Evolutionary conservation across 2,329 filamentous ascomycete genomes (phyloP).

Genomic region (Ophiostoma perfectum): DNA sequence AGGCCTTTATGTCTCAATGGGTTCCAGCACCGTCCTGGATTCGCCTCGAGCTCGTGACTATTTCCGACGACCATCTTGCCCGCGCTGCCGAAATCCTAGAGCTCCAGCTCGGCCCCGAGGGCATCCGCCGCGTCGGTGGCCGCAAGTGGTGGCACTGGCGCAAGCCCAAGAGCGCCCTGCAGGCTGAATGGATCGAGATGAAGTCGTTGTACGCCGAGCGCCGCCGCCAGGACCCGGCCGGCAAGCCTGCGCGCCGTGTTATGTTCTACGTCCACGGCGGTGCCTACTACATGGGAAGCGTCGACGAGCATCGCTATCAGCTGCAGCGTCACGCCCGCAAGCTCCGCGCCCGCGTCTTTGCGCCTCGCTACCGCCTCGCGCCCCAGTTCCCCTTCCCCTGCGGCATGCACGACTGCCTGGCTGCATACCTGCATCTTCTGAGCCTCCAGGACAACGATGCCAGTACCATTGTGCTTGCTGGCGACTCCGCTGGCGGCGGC

Average conservation of each 20-base stretch:
- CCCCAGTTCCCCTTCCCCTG: constrained; percentile 97
- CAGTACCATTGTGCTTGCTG: constrained; percentile 76
- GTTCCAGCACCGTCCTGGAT: constrained; percentile 88
- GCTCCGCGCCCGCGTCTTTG: constrained; percentile 82
- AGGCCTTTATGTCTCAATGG: constrained; percentile 86
- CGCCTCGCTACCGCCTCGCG: constrained; percentile 78
- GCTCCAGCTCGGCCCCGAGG: constrained; percentile 70
- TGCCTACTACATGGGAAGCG: constrained; percentile 90
- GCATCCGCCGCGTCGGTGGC: constrained; percentile 71
- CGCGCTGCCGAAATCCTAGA: constrained; percentile 63
- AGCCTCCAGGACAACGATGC: constrained; percentile 60
- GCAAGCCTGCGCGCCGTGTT: constrained; percentile 45
- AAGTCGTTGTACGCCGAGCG: constrained; percentile 70
- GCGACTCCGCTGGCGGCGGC: constrained; percentile 88
- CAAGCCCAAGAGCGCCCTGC: constrained; percentile 57
- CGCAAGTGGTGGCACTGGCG: constrained; percentile 88
- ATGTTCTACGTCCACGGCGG: constrained; percentile 95
- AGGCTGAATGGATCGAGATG: constrained; percentile 97
- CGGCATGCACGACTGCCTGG: constrained; percentile 81
- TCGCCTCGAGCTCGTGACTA: constrained; percentile 62
- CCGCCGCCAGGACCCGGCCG: constrained; percentile 31
- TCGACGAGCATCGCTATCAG: constrained; percentile 97
- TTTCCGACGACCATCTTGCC: constrained; percentile 59
- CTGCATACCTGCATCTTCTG: constrained; percentile 79
- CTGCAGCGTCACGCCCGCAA: constrained; percentile 94